Evolutionary conservation across 2,329 filamentous ascomycete species (phyloP).

Genomic region (Diaporthe amygdali): DNA sequence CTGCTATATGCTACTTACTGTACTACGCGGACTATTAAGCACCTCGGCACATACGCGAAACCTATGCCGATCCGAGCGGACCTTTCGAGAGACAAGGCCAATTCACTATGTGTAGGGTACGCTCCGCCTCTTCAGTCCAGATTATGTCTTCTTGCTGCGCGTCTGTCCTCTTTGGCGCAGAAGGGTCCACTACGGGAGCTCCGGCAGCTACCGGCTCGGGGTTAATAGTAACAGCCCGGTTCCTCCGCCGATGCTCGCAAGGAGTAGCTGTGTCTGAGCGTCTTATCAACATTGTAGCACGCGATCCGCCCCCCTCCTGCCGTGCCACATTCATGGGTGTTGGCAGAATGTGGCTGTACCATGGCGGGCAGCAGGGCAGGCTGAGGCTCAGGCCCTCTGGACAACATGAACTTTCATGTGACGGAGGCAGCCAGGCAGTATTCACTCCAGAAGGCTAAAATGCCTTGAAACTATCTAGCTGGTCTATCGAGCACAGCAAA

Average conservation of each 20-base stretch:
- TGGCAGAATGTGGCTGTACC: background rate
- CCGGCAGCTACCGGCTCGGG: constrained; percentile 9
- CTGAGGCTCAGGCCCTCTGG: background rate
- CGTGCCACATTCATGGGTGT: background rate
- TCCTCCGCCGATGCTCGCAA: constrained; percentile 16
- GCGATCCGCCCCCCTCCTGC: background rate
- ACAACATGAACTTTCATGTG: background rate
- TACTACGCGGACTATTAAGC: no score
- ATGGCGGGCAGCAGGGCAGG: background rate
- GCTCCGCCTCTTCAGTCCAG: no score
- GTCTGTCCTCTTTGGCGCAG: background rate
- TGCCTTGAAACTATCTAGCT: background rate
- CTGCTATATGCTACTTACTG: no score
- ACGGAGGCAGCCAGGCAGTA: background rate
- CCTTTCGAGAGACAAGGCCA: background rate
- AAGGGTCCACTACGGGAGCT: background rate
- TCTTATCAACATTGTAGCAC: background rate
- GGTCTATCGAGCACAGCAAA: background rate
- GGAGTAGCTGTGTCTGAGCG: background rate
- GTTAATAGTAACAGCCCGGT: background rate
- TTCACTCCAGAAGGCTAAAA: background rate
- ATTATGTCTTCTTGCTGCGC: background rate
- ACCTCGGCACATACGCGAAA: background rate
- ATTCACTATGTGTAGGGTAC: no score
- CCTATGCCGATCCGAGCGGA: background rate